Evolutionary conservation across 1,139 yeast species (phyloP).

Genomic region (Scheffersomyces parashehatae): DNA sequence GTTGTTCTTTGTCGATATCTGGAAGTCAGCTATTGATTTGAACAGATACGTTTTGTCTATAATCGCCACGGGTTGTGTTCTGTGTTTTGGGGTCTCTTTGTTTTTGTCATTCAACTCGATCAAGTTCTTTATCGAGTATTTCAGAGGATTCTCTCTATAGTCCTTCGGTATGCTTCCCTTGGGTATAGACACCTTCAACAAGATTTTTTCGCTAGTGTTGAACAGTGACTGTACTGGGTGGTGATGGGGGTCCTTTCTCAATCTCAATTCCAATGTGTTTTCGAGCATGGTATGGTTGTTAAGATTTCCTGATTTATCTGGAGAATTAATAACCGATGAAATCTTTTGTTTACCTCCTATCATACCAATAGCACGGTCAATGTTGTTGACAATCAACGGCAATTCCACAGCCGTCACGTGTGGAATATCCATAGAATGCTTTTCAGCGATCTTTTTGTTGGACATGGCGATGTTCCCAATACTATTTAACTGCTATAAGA

Average conservation of each 20-base stretch:
- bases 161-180: conserved; percentile 46
- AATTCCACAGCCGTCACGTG: conserved; percentile 75
- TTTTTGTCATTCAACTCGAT: conserved; percentile 27
- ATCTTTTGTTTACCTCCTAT: conserved; percentile 71
- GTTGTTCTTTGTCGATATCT: conserved; percentile 63
- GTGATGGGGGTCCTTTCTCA: conserved; percentile 72
- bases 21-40: conserved; percentile 88
- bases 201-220: conserved; percentile 57
- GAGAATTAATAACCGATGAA: conserved; percentile 35
- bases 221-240: conserved; percentile 73
- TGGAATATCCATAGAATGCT: conserved; percentile 70
- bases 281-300: conserved; percentile 17
- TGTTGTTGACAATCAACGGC: conserved; percentile 71
- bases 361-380: conserved; percentile 64
- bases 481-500: no score
- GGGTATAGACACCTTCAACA: conserved; percentile 72
- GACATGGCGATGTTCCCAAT: conserved; percentile 4
- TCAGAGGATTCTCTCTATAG: conserved; percentile 37
- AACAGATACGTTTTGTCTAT: conserved; percentile 74
- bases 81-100: conserved; percentile 23
- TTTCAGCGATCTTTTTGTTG: conserved; percentile 36
- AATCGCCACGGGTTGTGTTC: conserved; percentile 63
- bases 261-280: conserved; percentile 57
- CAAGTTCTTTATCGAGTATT: conserved; percentile 55
- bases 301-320: conserved; percentile 12